Base-by-base conservation (phyloP, 345 rosid genomes). In the Mangifera indica region DNA sequence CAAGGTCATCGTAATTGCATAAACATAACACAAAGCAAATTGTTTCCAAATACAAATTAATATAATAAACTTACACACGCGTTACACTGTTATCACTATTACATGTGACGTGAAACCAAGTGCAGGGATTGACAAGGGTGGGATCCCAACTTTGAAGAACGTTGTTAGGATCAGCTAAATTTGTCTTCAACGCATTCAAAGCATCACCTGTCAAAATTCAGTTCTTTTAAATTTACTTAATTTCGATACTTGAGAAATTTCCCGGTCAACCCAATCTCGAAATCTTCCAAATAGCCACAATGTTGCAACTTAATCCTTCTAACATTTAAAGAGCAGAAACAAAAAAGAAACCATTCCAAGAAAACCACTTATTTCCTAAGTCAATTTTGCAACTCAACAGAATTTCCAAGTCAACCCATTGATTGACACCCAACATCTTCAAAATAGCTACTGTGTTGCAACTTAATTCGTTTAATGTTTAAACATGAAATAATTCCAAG, bases 101-200 rank as follows among this genome's bases (percentile, higher is more conserved):
- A 83, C 98, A 93, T 48, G 97, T 91, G 56, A 93, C 87, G 71
- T 93, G 88, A 74, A 83, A 87, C 98, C 98, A 93, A 24, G 91
- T 86, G 84, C 97, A 93, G 9, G 97, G 98, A 81, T 77, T 87
- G 70, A 80, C 87, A 66, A 85, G 89, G 71, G 93, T 85, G 48
- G 95, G 37, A 81, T 89, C 92, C 98, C 98, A 93, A 81, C 92
- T 89, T 72, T 89, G 88, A 58, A 93, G 81, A 69, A 88, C 86
- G 56, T 79, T 88, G 75, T 86, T 84, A 69, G 98, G 97, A 80
- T 91, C 96, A 14, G 72, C 74, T 63, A 93, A 80, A 76, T 79
- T 86, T 62, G 73, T 76, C 86, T 81, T 93, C 77, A 93, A 48
- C 7, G 96, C 89, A 83, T 84, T 89, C 79, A 93, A 77, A 45